These are phyloP conservation scores for Trichoderma cornu-damae DNA, from an alignment of 2,329 filamentous ascomycete species.

Conservation along the genomic window DNA sequence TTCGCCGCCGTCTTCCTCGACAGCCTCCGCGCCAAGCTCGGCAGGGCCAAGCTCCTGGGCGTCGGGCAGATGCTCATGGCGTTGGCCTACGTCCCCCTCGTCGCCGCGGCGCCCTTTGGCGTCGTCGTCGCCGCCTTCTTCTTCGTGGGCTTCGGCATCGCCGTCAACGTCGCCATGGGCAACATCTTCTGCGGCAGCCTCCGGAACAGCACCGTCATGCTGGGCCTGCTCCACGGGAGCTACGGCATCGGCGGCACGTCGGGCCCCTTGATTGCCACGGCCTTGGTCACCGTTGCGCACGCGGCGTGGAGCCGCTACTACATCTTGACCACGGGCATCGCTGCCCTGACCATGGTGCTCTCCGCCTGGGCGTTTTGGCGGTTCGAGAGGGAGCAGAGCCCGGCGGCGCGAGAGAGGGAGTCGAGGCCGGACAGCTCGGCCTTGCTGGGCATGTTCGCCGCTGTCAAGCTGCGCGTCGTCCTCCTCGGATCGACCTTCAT, in stretches of 20 bases:
- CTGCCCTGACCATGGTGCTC: slow-evolving; percentile 52
- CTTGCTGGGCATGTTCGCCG: slow-evolving; percentile 42
- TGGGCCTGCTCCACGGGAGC: slow-evolving; percentile 61
- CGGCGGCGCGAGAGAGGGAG: slow-evolving; percentile 34
- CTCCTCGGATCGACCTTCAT: slow-evolving; percentile 75
- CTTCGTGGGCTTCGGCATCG: slow-evolving; percentile 56
- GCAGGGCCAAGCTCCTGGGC: slow-evolving; percentile 60
- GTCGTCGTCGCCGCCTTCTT: slow-evolving; percentile 65
- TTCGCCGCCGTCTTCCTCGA: slow-evolving; percentile 66
- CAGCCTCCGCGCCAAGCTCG: slow-evolving; percentile 54
- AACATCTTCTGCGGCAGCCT: slow-evolving; percentile 57
- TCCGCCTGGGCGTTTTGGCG: slow-evolving; percentile 63
- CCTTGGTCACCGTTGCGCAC: slow-evolving; percentile 56
- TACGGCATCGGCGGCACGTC: slow-evolving; percentile 62
- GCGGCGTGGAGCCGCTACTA: slow-evolving; percentile 69
- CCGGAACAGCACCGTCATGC: slow-evolving; percentile 47
- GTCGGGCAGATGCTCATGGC: slow-evolving; percentile 53
- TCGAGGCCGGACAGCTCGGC: slow-evolving; percentile 24
- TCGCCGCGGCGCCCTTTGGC: slow-evolving; percentile 64
- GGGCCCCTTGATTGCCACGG: slow-evolving; percentile 69
- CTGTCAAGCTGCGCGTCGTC: slow-evolving; percentile 53
- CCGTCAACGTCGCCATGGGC: slow-evolving; percentile 51
- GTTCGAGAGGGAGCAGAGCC: slow-evolving; percentile 57
- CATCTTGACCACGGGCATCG: slow-evolving; percentile 56
- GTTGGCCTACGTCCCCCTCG: slow-evolving; percentile 59